These are phyloP conservation scores for Arthroderma uncinatum DNA, from an alignment of 2,329 filamentous ascomycete species.

Conservation along the genomic window DNA sequence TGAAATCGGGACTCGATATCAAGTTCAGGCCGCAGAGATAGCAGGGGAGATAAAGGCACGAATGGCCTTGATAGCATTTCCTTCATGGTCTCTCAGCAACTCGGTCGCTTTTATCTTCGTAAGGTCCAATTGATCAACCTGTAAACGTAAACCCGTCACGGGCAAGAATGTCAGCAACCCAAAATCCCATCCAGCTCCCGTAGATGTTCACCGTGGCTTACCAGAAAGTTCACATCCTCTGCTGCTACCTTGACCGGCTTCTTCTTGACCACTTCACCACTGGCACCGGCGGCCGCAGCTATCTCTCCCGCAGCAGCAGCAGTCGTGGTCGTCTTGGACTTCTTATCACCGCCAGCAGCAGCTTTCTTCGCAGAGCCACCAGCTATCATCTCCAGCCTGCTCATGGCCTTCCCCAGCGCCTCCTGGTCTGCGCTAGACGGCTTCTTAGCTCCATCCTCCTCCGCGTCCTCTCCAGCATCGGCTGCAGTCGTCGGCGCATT, in stretches of 20 bases:
- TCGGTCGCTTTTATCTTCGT: slow-evolving; percentile 39
- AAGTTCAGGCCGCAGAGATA: neutral
- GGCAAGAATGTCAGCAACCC: too few relatives aligned
- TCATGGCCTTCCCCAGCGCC: slow-evolving; percentile 41
- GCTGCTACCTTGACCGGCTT: slow-evolving; percentile 35
- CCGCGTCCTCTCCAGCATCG: slow-evolving; percentile 20
- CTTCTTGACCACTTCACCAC: slow-evolving; percentile 21
- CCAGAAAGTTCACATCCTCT: slow-evolving; percentile 38
- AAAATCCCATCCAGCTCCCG: too few relatives aligned
- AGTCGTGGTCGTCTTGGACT: neutral
- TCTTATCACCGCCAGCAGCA: slow-evolving; percentile 15
- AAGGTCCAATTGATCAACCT: slow-evolving; percentile 39
- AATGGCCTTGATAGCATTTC: slow-evolving; percentile 33
- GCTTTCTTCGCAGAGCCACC: slow-evolving; percentile 19
- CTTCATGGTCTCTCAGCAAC: slow-evolving; percentile 37
- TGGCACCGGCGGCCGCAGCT: slow-evolving; percentile 11
- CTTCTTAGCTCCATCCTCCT: slow-evolving; percentile 19
- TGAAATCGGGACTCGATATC: too few relatives aligned
- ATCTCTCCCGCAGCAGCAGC: neutral
- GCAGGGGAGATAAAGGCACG: slow-evolving; percentile 30
- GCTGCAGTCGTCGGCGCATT: slow-evolving; percentile 30
- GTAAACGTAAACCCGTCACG: too few relatives aligned
- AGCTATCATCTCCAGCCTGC: slow-evolving; percentile 36
- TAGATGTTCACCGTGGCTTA: too few relatives aligned
- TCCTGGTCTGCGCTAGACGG: slow-evolving; percentile 35